phyloP scores from a whole-genome alignment of 768 basidiomycete species.

The Auriscalpium vulgare region DNA sequence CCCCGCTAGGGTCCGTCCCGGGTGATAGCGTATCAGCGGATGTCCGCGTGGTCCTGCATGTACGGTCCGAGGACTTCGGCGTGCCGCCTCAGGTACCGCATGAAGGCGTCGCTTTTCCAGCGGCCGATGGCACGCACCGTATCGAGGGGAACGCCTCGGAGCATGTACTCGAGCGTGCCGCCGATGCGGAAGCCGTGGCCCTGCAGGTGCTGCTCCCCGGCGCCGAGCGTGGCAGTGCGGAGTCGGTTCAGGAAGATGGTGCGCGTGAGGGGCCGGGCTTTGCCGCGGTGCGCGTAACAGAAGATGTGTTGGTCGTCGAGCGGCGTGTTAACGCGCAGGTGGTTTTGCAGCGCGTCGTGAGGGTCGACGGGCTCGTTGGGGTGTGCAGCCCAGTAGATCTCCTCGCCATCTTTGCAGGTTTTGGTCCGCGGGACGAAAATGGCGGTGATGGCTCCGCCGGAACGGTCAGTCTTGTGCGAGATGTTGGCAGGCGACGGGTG shows the following conservation, averaged over 20 bases:
- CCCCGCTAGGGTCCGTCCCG: no score
- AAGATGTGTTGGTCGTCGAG: slow-evolving; percentile 21
- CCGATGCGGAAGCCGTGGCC: slow-evolving; percentile 27
- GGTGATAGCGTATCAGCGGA: no score
- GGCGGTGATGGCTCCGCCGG: background rate
- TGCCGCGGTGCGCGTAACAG: slow-evolving; percentile 14
- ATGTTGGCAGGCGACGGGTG: background rate
- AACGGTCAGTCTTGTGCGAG: background rate
- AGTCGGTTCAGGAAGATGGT: slow-evolving; percentile 18
- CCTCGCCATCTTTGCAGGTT: slow-evolving; percentile 20
- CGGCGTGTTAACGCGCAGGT: slow-evolving; percentile 25
- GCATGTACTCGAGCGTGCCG: slow-evolving; percentile 28
- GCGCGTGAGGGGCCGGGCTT: slow-evolving; percentile 21
- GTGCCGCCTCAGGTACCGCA: no score
- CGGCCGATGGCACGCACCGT: no score
- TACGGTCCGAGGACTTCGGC: no score
- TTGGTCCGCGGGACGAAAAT: slow-evolving; percentile 4
- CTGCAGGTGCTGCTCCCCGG: slow-evolving; percentile 13
- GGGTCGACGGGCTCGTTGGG: slow-evolving; percentile 19
- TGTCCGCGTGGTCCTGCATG: no score
- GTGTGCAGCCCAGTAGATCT: slow-evolving; percentile 27
- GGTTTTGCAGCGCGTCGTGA: slow-evolving; percentile 14
- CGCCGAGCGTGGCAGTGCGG: slow-evolving; percentile 2
- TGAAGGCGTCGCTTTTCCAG: no score
- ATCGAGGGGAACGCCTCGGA: no score